Evolutionary conservation across 179 eudicot species (phyloP).

Genomic region (Pouteria campechiana): DNA sequence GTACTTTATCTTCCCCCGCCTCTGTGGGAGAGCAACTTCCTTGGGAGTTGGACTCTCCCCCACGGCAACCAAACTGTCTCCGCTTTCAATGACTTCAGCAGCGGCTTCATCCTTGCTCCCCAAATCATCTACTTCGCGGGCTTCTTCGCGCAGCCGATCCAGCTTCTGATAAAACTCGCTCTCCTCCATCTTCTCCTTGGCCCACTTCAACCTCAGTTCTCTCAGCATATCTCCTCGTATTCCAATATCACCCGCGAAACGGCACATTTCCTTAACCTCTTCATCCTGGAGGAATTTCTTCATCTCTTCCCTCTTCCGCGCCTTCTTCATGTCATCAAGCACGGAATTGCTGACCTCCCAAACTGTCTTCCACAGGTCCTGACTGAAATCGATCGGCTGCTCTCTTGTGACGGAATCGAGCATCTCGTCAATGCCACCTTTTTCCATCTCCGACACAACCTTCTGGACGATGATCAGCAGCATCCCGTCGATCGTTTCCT

Average conservation of each 20-base stretch:
- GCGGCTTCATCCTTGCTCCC: not conserved
- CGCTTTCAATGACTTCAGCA: conserved; percentile 11
- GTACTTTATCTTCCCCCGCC: conserved; percentile 76
- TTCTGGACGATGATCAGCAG: conserved; percentile 61
- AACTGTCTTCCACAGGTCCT: conserved; percentile 72
- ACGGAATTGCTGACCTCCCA: conserved; percentile 66
- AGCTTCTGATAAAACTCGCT: conserved; percentile 51
- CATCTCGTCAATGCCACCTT: conserved; percentile 37
- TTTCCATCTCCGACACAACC: conserved; percentile 55
- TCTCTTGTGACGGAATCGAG: conserved; percentile 7
- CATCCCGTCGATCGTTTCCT: conserved; percentile 50
- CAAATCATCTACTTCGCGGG: conserved; percentile 4
- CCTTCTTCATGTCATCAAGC: conserved; percentile 68
- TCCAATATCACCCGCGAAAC: conserved; percentile 86
- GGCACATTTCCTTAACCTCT: conserved; percentile 59
- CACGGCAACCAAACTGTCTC: conserved; percentile 3
- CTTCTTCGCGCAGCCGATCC: conserved; percentile 22
- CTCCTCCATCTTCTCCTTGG: conserved; percentile 76
- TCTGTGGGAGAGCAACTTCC: conserved; percentile 56
- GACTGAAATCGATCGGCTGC: conserved; percentile 38
- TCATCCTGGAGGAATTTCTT: conserved; percentile 60
- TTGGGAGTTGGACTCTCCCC: conserved; percentile 12
- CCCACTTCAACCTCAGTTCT: conserved; percentile 92
- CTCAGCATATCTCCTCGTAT: conserved; percentile 86
- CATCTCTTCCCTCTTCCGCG: conserved; percentile 65